Conservation (phyloP, 1,284 basidiomycete species). For the Ganoderma boninense region DNA sequence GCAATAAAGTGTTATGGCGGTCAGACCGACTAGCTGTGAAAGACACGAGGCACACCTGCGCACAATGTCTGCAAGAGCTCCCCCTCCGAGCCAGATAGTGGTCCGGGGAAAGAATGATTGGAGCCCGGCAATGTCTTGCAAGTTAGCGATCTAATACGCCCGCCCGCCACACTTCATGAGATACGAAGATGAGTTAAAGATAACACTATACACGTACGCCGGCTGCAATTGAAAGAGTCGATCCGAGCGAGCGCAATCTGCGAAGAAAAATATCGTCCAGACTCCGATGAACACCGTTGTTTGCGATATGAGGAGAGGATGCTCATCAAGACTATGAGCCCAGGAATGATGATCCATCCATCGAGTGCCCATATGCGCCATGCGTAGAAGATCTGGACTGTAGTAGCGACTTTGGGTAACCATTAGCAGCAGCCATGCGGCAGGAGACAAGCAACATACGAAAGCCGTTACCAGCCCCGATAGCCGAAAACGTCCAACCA, state of each 20-base stretch:
- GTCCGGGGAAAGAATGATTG: slow-evolving; percentile 18
- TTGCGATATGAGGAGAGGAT: no score
- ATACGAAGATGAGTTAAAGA: no score
- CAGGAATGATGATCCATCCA: slow-evolving; percentile 23
- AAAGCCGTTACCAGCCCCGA: slow-evolving; percentile 21
- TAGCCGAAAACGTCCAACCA: slow-evolving; percentile 27
- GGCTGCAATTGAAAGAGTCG: slow-evolving; percentile 15
- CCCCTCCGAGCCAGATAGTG: slow-evolving; percentile 17
- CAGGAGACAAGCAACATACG: slow-evolving; percentile 6
- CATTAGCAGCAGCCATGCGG: background rate
- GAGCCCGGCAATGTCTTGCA: slow-evolving; percentile 9
- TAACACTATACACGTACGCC: slow-evolving; percentile 5
- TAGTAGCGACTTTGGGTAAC: slow-evolving; percentile 19
- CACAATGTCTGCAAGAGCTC: slow-evolving; percentile 18
- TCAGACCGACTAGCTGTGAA: background rate
- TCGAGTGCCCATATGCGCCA: slow-evolving; percentile 32
- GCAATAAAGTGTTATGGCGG: slow-evolving; percentile 23
- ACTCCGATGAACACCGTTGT: no score
- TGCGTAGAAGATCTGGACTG: slow-evolving; percentile 30
- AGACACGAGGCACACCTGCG: no score
- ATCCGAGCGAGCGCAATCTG: slow-evolving; percentile 14
- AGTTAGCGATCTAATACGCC: slow-evolving; percentile 2
- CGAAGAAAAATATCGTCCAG: background rate
- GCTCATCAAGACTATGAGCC: slow-evolving; percentile 14
- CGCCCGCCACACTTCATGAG: background rate